phyloP scores from a whole-genome alignment of 768 basidiomycete species.

The Psilocybe azurescens region DNA sequence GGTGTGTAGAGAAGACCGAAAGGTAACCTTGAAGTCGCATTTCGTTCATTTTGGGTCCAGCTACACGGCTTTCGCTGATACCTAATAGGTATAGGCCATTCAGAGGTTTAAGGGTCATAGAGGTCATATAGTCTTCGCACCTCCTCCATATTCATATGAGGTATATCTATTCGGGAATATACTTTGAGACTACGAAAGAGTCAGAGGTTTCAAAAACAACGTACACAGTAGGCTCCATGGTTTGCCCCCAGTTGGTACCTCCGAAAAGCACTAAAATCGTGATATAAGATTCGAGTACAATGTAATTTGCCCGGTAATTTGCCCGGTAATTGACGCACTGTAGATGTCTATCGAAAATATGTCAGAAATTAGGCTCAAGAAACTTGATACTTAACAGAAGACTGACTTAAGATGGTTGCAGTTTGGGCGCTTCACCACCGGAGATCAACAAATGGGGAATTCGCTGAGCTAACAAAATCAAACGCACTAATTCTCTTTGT shows the following conservation, averaged over 20 bases:
- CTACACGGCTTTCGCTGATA: constrained; percentile 58
- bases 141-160: constrained; percentile 66
- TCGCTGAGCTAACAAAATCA: too few species aligned
- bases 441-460: background rate
- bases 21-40: constrained; percentile 55
- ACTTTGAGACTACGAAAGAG: background rate
- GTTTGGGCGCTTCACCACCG: constrained; percentile 42
- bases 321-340: constrained; percentile 34
- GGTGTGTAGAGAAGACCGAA: background rate
- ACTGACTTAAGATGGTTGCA: constrained; percentile 55
- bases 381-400: constrained; percentile 1
- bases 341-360: constrained; percentile 44
- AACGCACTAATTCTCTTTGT: constrained; percentile 56
- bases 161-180: constrained; percentile 35
- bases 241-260: constrained; percentile 70
- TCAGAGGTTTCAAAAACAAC: background rate
- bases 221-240: constrained; percentile 57
- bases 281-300: too few species aligned
- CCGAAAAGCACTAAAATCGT: constrained; percentile 54
- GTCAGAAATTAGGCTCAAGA: constrained; percentile 18
- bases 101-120: background rate
- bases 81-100: constrained; percentile 28
- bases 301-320: background rate
- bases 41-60: constrained; percentile 54
- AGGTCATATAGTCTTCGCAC: background rate